phyloP scores from a whole-genome alignment of 1,284 basidiomycete species.

The Trametes versicolor region DNA sequence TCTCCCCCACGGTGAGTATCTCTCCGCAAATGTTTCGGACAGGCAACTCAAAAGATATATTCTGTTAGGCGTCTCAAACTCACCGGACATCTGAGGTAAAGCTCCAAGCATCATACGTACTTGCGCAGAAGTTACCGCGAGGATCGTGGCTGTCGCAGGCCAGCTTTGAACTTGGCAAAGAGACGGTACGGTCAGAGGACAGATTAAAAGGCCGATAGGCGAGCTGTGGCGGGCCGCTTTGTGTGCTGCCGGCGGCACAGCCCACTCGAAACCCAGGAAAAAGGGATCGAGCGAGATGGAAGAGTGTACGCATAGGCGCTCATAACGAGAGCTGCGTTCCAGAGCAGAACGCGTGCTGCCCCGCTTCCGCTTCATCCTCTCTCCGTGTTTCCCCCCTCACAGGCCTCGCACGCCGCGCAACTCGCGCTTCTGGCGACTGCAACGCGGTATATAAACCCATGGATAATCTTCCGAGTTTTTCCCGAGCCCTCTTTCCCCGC shows the following conservation, averaged over 20 bases:
- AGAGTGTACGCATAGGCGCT: constrained; percentile 2
- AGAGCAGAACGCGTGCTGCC: constrained; percentile 1
- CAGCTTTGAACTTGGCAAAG: neutral
- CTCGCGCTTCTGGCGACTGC: neutral
- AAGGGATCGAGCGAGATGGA: neutral
- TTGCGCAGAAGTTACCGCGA: neutral
- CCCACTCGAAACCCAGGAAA: neutral
- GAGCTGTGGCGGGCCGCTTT: neutral
- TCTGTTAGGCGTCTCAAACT: too few species aligned
- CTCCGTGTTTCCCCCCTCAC: neutral
- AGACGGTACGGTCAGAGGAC: neutral
- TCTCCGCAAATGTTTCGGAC: too few species aligned
- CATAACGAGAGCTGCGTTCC: constrained; percentile 11
- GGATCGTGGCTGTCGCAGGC: neutral
- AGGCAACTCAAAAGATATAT: too few species aligned
- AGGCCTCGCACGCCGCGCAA: neutral
- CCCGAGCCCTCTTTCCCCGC: constrained; percentile 15
- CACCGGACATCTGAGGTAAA: too few species aligned
- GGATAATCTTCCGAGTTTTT: constrained; percentile 20
- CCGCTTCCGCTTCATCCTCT: neutral
- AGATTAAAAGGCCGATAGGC: neutral
- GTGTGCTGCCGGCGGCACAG: neutral
- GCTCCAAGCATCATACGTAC: neutral
- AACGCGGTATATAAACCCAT: constrained; percentile 14
- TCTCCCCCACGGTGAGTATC: too few species aligned